Conservation (phyloP, 2,329 filamentous ascomycete genomes). For the Xylariaceae sp. region DNA sequence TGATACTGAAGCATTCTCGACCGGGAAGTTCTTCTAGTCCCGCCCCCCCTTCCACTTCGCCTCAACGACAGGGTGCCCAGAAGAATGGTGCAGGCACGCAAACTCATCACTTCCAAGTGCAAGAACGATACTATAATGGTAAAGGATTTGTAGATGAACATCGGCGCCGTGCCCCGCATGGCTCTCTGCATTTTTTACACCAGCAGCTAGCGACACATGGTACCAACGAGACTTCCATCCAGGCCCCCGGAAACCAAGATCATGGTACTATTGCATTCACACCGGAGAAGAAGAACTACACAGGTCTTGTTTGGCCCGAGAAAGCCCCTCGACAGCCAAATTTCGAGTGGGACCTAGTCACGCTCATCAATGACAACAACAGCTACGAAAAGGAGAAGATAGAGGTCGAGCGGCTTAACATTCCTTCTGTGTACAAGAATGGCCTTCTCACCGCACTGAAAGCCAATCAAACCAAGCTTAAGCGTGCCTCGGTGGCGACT, state of each 20-base stretch:
- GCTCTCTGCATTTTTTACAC: too few relatives aligned
- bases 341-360: slow-evolving; percentile 1
- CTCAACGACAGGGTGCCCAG: background rate
- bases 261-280: too few relatives aligned
- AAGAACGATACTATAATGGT: too few relatives aligned
- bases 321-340: background rate
- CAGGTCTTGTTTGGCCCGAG: slow-evolving; percentile 1
- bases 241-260: too few relatives aligned
- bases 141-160: too few relatives aligned
- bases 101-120: background rate
- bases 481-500: background rate
- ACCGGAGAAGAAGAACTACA: background rate
- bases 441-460: slow-evolving; percentile 1
- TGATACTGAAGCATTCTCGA: background rate
- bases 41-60: background rate
- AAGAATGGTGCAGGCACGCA: background rate
- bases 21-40: background rate
- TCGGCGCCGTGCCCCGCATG: too few relatives aligned
- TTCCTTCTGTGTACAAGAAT: background rate
- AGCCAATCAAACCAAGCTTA: slow-evolving; percentile 1
- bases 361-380: background rate
- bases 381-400: slow-evolving; percentile 2
- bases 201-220: too few relatives aligned
- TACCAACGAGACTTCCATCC: too few relatives aligned
- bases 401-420: background rate